Percentiles rank a stretch among this genome's conserved stretches.
These are phyloP conservation scores for Pugionium cornutum DNA, from an alignment of 345 rosid genomes.

Conservation along the genomic window DNA sequence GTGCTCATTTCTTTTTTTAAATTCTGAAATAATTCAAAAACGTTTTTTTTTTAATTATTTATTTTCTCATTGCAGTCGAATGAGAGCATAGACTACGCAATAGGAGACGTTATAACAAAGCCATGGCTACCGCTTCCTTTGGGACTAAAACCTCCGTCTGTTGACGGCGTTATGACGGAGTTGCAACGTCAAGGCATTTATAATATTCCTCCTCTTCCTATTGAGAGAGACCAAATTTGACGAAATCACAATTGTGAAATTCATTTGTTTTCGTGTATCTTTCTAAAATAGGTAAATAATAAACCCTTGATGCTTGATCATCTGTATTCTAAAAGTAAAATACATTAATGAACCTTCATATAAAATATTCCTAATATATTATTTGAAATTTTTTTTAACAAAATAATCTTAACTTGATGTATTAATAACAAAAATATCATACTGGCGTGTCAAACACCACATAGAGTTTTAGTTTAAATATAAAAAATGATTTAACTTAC, in stretches of 20 bases:
- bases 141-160: constrained; percentile 71
- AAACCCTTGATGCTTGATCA: constrained; percentile 26
- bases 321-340: constrained; percentile 7
- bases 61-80: constrained; percentile 48
- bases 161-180: constrained; percentile 64
- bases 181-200: constrained; percentile 74
- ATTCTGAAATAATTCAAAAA: background rate
- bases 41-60: no score
- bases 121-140: constrained; percentile 90
- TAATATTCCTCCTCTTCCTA: constrained; percentile 55
- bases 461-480: no score
- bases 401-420: no score
- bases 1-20: constrained; percentile 28
- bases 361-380: no score
- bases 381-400: no score
- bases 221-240: constrained; percentile 30
- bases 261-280: constrained; percentile 20
- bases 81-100: constrained; percentile 71
- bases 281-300: constrained; percentile 25
- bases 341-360: no score
- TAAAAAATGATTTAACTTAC: no score
- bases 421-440: no score
- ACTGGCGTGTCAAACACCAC: no score
- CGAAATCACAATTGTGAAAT: constrained; percentile 24
- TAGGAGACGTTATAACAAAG: constrained; percentile 72